phyloP scores from a whole-genome alignment of 352 stramenopile genomes.

The Peronospora tabacina region DNA sequence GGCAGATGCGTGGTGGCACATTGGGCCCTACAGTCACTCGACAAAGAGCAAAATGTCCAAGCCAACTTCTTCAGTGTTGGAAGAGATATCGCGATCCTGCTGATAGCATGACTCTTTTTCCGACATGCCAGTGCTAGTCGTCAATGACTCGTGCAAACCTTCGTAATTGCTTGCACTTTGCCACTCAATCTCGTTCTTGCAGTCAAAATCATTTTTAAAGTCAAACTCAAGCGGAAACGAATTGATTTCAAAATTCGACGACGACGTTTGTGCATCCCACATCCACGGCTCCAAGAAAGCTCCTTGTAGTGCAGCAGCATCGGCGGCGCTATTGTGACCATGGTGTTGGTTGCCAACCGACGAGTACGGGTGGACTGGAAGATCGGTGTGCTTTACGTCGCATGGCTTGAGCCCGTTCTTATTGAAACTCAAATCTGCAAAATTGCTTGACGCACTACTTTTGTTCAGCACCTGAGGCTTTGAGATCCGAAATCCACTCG shows the following conservation, averaged over 20 bases:
- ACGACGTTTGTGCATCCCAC: conserved; percentile 41
- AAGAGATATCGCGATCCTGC: conserved; percentile 34
- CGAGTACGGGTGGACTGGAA: conserved; percentile 34
- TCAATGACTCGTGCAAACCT: conserved; percentile 5
- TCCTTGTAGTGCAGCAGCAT: conserved; percentile 33
- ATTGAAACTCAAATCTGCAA: conserved; percentile 7
- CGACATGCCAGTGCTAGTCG: conserved; percentile 14
- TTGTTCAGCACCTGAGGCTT: conserved; percentile 10
- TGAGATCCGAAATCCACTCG: conserved; percentile 31
- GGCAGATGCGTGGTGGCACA: conserved; percentile 1
- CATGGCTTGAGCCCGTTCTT: conserved; percentile 18
- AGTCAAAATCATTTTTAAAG: conserved; percentile 17
- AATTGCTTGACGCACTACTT: conserved; percentile 5
- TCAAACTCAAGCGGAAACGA: conserved; percentile 42
- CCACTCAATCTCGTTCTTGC: conserved; percentile 43
- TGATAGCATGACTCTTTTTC: conserved; percentile 32
- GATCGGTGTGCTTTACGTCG: conserved; percentile 23
- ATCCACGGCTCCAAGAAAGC: conserved; percentile 60
- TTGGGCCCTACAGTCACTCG: conserved; percentile 30
- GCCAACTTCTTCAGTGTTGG: conserved; percentile 50
- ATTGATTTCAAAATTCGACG: conserved; percentile 37
- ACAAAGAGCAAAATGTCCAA: conserved; percentile 63
- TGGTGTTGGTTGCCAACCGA: conserved; percentile 1
- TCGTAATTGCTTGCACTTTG: conserved; percentile 16
- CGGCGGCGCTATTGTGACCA: conserved; percentile 13